Evolutionary conservation across 1,284 basidiomycete genomes (phyloP).

Genomic region (Xerocomus minutiporus): DNA sequence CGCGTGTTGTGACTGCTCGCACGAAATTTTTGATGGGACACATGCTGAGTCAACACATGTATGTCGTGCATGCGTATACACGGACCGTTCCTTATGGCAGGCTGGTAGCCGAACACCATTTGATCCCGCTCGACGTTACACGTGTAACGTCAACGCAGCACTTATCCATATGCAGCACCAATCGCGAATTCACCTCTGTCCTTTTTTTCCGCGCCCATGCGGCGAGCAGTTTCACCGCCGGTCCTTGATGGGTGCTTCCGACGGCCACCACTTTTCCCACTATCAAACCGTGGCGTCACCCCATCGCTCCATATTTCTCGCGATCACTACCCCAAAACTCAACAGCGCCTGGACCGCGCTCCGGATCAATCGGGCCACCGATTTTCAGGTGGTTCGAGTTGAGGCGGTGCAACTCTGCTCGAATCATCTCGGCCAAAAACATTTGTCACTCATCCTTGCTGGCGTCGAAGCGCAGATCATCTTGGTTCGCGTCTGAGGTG

Average conservation of each 20-base stretch:
- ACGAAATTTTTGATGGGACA: too few species aligned
- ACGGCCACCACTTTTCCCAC: background rate
- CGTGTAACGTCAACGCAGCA: conserved; percentile 25
- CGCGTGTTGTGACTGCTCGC: background rate
- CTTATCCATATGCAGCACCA: background rate
- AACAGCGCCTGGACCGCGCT: background rate
- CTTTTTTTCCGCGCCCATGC: background rate
- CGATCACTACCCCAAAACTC: background rate
- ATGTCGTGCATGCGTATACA: background rate
- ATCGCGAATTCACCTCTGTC: conserved; percentile 1
- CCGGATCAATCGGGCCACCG: background rate
- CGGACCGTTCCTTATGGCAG: background rate
- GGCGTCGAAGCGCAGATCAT: background rate
- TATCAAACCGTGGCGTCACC: background rate
- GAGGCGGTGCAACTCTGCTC: background rate
- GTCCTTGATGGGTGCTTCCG: background rate
- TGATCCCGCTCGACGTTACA: conserved; percentile 24
- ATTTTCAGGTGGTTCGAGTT: background rate
- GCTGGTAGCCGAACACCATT: background rate
- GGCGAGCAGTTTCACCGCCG: background rate
- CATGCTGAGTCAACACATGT: background rate
- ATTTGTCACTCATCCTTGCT: background rate
- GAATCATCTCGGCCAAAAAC: background rate
- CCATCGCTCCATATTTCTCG: background rate
- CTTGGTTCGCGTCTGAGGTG: background rate